Conservation (phyloP, 768 basidiomycete species). For the Phylloporus sp. region DNA sequence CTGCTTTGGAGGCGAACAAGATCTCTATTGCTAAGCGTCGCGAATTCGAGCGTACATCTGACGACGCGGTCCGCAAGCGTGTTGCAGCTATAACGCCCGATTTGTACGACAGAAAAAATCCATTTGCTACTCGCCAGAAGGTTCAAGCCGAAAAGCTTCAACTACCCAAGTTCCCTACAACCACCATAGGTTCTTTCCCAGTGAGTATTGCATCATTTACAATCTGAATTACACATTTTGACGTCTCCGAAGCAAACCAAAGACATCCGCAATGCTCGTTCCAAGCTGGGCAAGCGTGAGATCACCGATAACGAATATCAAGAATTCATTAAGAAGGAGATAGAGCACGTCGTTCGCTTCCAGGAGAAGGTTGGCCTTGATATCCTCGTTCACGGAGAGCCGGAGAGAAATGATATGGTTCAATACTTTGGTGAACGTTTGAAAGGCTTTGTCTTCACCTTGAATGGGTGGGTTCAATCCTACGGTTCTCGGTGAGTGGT, state of each 20-base stretch:
- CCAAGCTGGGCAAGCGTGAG: slow-evolving; percentile 90
- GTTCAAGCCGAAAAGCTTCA: slow-evolving; percentile 85
- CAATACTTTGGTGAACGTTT: slow-evolving; percentile 99
- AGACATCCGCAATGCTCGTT: slow-evolving; percentile 96
- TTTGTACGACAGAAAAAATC: slow-evolving; percentile 81
- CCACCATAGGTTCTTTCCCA: slow-evolving; percentile 98
- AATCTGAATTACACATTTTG: neutral
- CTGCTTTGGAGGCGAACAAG: slow-evolving; percentile 85
- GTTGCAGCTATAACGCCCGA: slow-evolving; percentile 88
- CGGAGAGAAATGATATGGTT: slow-evolving; percentile 99
- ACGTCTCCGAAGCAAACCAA: slow-evolving; percentile 77
- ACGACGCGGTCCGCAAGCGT: slow-evolving; percentile 92
- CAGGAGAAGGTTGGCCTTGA: slow-evolving; percentile 97
- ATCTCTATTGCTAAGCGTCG: slow-evolving; percentile 90
- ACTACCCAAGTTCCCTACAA: slow-evolving; percentile 97
- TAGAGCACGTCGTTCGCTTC: slow-evolving; percentile 89
- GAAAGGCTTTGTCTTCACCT: slow-evolving; percentile 94
- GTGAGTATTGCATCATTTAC: slow-evolving; percentile 36
- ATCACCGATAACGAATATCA: slow-evolving; percentile 86
- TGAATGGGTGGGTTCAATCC: slow-evolving; percentile 99
- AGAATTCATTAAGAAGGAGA: slow-evolving; percentile 97
- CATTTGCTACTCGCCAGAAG: slow-evolving; percentile 83
- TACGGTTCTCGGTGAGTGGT: slow-evolving; percentile 89
- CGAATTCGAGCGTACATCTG: slow-evolving; percentile 88
- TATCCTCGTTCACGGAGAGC: slow-evolving; percentile 97